Base-by-base conservation (phyloP, 768 basidiomycete genomes). In the Mycena pura region DNA sequence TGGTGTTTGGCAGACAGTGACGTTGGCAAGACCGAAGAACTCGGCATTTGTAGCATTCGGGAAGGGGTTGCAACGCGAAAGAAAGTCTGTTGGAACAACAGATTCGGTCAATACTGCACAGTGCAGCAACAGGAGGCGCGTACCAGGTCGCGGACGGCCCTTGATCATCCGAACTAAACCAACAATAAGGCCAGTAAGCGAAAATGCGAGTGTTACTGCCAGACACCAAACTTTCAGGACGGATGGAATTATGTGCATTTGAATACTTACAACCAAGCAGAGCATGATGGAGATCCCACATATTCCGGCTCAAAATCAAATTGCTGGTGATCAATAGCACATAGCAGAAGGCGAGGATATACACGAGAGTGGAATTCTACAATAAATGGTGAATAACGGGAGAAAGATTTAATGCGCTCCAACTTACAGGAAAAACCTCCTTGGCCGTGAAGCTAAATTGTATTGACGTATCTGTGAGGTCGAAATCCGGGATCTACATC, bases 201-300 rank as follows among this genome's bases (percentile, higher is more conserved):
- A 29, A 27, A 69, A 64, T 14, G 60, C 22, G 8, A 62, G 45
- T 1, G 68, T 57, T 48, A 69, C 69, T 70, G 52, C n/a, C 24
- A 38, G n/a, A 58, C 21, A 25, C 14, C 48, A 29, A 45, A 38
- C 13, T 27, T 17, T 2, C 24, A 9, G 36, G 17, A 36, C 6
- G 5, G 10, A 10, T 22, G 38, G 13, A 40, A 41, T 13, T 5
- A 6, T n/a, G n/a, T 45, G 27, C n/a, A n/a, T n/a, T n/a, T n/a
- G n/a, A n/a, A n/a, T 31, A 55, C 66, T 54, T 34, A 70, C 69
- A 57, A 31, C 65, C 69, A 25, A 70, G 64, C 27, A 70, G 58
- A 14, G 62, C 62, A 41, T 66, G 61, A 46, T 70, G 64, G 10
- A 70, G 48, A 47, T 70, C 69, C 69, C 67, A 70, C 69, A 68